phyloP scores from a whole-genome alignment of 2,329 filamentous ascomycete species.

The Talaromyces sp. region DNA sequence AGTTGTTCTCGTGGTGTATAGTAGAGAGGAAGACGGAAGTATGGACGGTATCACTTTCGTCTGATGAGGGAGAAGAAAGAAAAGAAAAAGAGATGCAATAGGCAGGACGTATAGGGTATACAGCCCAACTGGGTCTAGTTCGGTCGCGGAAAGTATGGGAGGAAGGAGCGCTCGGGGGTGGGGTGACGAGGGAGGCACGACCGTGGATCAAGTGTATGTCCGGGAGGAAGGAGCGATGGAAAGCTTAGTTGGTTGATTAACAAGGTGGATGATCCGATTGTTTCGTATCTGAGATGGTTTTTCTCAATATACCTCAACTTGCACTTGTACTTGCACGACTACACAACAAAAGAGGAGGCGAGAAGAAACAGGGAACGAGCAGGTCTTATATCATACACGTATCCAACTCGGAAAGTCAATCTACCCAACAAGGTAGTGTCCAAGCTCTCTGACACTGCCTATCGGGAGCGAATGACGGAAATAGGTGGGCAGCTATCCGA shows the following conservation, averaged over 20 bases:
- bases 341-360: background rate
- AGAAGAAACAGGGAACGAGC: background rate
- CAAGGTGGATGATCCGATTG: no score
- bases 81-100: background rate
- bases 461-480: background rate
- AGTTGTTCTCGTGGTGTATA: background rate
- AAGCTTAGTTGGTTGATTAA: background rate
- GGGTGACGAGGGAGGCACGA: slow-evolving; percentile 6
- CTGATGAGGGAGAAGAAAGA: background rate
- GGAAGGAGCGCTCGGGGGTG: slow-evolving; percentile 1
- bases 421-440: background rate
- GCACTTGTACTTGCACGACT: background rate
- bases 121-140: background rate
- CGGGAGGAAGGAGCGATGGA: background rate
- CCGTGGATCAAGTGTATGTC: background rate
- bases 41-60: no score
- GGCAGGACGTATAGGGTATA: background rate
- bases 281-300: background rate
- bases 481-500: slow-evolving; percentile 8
- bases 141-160: slow-evolving; percentile 10
- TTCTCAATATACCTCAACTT: no score
- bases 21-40: background rate
- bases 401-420: background rate
- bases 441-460: background rate
- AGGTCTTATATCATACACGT: background rate